Percentiles rank a stretch among this genome's conserved stretches.
Conservation (phyloP, 2,329 filamentous ascomycete genomes). For the Arthrobotrys pseudoclavata region DNA sequence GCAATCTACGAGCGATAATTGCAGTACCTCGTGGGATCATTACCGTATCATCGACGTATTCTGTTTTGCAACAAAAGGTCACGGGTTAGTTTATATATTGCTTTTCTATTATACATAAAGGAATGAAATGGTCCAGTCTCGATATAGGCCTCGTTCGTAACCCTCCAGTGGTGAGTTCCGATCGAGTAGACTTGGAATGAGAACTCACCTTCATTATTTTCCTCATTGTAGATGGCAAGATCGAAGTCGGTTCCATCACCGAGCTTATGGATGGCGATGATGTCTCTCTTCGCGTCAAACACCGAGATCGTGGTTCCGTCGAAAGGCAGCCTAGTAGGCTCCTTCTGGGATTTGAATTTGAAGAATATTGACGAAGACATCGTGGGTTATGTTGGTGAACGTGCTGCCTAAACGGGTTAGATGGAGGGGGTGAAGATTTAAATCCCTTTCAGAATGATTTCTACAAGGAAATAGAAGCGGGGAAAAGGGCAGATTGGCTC, state of each 20-base stretch:
- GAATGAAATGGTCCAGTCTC: constrained; percentile 19
- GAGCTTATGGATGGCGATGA: constrained; percentile 92
- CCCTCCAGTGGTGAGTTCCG: constrained; percentile 2
- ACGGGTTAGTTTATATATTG: constrained; percentile 31
- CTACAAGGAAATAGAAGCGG: constrained; percentile 27
- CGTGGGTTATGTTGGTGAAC: constrained; percentile 8
- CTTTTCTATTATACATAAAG: constrained; percentile 24
- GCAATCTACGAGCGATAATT: constrained; percentile 87
- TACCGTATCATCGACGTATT: constrained; percentile 98
- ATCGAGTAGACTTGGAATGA: constrained; percentile 9
- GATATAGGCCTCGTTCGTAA: constrained; percentile 13
- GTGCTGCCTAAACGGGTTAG: constrained; percentile 44
- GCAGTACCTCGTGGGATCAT: constrained; percentile 96
- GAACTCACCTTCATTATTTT: constrained; percentile 78
- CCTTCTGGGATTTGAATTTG: constrained; percentile 99
- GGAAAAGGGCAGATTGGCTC: constrained; percentile 3
- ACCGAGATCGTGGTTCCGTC: constrained; percentile 98
- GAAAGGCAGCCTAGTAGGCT: constrained; percentile 93
- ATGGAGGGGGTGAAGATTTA: constrained; percentile 18
- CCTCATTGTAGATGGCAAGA: constrained; percentile 91
- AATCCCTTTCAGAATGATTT: constrained; percentile 28
- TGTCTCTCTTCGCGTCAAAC: constrained; percentile 98
- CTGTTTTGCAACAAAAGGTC: constrained; percentile 68
- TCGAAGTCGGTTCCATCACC: constrained; percentile 98
- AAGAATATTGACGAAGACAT: constrained; percentile 99